phyloP scores from a whole-genome alignment of 371 early-diverging fungal genomes.

The Syncephalis plumigaleata region DNA sequence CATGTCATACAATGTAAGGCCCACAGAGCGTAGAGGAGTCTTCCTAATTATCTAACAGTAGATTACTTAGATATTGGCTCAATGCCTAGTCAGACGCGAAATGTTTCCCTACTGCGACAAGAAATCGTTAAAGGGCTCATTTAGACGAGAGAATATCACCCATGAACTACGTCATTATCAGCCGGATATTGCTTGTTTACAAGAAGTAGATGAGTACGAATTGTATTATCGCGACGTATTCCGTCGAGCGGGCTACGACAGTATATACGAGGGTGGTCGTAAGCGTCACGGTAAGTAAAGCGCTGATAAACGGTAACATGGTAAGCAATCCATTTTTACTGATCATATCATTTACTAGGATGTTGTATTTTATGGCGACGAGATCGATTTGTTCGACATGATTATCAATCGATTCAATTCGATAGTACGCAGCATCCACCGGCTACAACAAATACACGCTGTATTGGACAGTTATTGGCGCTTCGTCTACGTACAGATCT shows the following conservation, averaged over 20 bases:
- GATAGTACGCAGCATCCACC: too few species aligned
- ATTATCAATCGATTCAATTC: too few species aligned
- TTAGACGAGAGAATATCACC: not conserved
- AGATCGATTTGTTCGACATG: too few species aligned
- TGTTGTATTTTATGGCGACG: constrained; percentile 1
- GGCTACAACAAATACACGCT: too few species aligned
- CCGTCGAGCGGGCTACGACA: not conserved
- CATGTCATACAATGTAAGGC: too few species aligned
- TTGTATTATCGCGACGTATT: not conserved
- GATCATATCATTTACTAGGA: too few species aligned
- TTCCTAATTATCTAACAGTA: too few species aligned
- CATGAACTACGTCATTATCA: not conserved
- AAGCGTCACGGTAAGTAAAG: constrained; percentile 1
- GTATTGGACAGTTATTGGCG: too few species aligned
- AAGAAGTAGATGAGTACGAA: not conserved
- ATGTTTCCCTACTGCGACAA: constrained; percentile 3
- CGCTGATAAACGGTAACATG: too few species aligned
- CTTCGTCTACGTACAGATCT: too few species aligned
- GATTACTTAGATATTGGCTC: constrained; percentile 1
- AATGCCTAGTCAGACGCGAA: not conserved
- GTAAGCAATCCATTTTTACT: not conserved
- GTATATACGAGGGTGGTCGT: not conserved
- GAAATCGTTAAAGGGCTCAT: constrained; percentile 1
- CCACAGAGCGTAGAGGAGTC: too few species aligned
- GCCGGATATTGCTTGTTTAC: constrained; percentile 1